Evolutionary conservation across 163 green algal genomes (phyloP), one percentile per base, ranked within the genome.

Genomic region (Volvox carteri): DNA sequence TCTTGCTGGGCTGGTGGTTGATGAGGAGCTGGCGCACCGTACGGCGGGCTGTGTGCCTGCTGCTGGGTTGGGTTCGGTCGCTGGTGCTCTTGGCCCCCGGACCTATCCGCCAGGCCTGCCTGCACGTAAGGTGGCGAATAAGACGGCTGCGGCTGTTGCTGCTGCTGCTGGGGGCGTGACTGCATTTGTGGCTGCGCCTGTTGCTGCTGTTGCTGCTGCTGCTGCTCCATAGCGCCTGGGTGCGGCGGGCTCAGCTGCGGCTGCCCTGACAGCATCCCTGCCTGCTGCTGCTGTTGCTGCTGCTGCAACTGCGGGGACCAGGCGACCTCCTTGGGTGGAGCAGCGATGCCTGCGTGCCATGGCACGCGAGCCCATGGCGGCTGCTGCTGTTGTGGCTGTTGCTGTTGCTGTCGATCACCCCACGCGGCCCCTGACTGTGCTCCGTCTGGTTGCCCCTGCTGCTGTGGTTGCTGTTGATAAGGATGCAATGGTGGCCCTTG

Each of bases 191-290:
- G 72, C 19, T 79, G 72, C n/a, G 56, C 41, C 35, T 62, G 72
- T 30, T 79, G 72, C 42, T 58, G 72, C 19, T 28, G 74, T 19
- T 67, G 74, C 19, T 83, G 74, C 46, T 44, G 74, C 46, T 83
- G 75, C 48, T 84, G 75, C 75, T 48, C 48, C 75, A 35, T n/a
- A 8, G 19, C 1, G 1, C 8, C 48, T 23, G 12, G 11, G 41
- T 84, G 48, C 16, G 70, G 70, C 18, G 70, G 70, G 12, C 70
- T 78, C 39, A 78, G 5, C 23, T 78, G 70, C 37, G 65, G 65
- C 35, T 56, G 70, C 41, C 56, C 30, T 21, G 3, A 33, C 18
- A 14, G 37, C 39, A 41, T 33, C 37, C 2, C 4, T 11, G 54
- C 7, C 54, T 65, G 70, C 70, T 78, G 70, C 39, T 54, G 68